Conservation (phyloP, 345 rosid species). For the Erucastrum elatum region DNA sequence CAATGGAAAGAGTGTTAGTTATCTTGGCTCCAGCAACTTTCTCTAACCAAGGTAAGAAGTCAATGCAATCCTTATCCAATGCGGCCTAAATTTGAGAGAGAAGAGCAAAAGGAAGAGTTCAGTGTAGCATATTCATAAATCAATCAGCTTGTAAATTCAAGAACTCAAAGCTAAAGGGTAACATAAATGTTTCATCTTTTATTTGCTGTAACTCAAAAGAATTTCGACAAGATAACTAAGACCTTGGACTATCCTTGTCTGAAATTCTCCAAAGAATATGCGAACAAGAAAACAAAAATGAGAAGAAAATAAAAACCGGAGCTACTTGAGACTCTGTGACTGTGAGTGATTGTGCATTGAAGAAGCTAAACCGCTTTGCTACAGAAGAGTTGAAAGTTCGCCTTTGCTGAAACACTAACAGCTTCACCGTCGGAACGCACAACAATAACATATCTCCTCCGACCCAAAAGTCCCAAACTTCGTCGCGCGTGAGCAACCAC, state of each 20-base stretch:
- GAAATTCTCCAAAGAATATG: not conserved
- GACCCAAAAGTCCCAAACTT: not conserved
- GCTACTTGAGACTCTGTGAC: constrained; percentile 4
- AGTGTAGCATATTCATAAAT: not conserved
- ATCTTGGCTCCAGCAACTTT: constrained; percentile 56
- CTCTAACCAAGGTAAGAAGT: constrained; percentile 85
- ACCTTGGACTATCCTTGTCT: no score
- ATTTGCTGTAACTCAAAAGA: no score
- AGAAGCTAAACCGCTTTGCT: constrained; percentile 1
- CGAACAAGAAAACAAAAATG: not conserved
- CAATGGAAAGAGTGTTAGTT: constrained; percentile 58
- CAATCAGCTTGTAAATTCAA: not conserved
- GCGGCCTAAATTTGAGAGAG: constrained; percentile 10
- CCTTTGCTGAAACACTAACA: constrained; percentile 8
- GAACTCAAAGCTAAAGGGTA: no score
- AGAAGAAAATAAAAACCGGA: no score
- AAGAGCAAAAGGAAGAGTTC: no score
- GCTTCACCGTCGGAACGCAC: constrained; percentile 14
- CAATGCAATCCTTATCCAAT: constrained; percentile 47
- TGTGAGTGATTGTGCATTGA: not conserved
- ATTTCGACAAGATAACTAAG: not conserved
- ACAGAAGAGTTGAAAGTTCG: constrained; percentile 16
- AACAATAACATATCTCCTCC: constrained; percentile 22
- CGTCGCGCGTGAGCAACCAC: constrained; percentile 18
- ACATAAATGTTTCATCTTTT: constrained; percentile 22